Conservation (phyloP, 2,329 filamentous ascomycete genomes). For the Apiospora sp. region DNA sequence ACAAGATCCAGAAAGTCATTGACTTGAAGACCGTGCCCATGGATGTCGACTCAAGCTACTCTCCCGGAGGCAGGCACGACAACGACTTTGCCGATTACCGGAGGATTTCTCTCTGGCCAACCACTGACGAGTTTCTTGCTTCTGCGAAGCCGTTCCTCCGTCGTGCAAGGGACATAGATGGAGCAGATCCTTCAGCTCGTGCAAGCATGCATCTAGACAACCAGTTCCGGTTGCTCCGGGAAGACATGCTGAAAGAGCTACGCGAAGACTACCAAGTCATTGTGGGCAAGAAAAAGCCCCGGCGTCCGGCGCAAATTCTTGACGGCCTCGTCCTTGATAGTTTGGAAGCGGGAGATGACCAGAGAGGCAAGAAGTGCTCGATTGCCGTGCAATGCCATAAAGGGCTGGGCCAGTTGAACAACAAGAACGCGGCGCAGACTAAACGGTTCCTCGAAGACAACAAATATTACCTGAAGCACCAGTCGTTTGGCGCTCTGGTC, state of each 20-base stretch:
- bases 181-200: conserved; percentile 47
- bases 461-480: conserved; percentile 62
- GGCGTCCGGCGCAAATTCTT: conserved; percentile 44
- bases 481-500: conserved; percentile 67
- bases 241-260: conserved; percentile 74
- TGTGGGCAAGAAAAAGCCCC: conserved; percentile 56
- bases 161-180: conserved; percentile 55
- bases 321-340: conserved; percentile 45
- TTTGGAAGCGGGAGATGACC: conserved; percentile 46
- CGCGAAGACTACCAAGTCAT: conserved; percentile 56
- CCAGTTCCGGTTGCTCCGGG: conserved; percentile 73
- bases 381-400: conserved; percentile 49
- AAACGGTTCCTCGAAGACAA: conserved; percentile 56
- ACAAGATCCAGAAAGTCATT: conserved; percentile 50
- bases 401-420: conserved; percentile 54
- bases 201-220: conserved; percentile 67
- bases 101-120: conserved; percentile 70
- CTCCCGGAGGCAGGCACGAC: conserved; percentile 74
- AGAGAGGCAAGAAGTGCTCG: conserved; percentile 40
- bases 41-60: not conserved
- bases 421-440: conserved; percentile 39
- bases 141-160: conserved; percentile 62
- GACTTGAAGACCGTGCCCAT: conserved; percentile 38
- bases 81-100: conserved; percentile 72
- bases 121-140: conserved; percentile 68